Conservation (phyloP, 2,329 filamentous ascomycete genomes). For the Orbilia javanica region DNA sequence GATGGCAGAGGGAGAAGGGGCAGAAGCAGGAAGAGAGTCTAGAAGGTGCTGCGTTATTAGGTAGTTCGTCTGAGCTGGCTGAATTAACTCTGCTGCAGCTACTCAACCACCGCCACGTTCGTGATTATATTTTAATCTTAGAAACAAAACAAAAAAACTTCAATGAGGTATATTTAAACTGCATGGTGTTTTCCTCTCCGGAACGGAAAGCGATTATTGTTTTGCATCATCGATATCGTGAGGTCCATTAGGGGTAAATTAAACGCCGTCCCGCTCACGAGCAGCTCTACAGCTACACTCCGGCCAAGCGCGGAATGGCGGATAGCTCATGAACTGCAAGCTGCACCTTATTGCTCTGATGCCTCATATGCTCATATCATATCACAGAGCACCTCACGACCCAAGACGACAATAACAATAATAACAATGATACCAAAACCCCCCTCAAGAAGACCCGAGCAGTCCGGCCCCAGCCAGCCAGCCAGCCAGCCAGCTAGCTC, state of each 20-base stretch:
- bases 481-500: too few species aligned
- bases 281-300: neutral
- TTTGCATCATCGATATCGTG: neutral
- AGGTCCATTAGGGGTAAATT: neutral
- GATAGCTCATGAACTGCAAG: too few species aligned
- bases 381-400: too few species aligned
- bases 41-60: neutral
- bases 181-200: neutral
- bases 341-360: too few species aligned
- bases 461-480: too few species aligned
- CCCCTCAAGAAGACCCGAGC: too few species aligned
- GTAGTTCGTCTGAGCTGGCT: neutral
- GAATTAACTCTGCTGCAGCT: too few species aligned
- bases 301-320: too few species aligned
- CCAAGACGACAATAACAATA: too few species aligned
- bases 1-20: constrained; percentile 41
- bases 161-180: neutral
- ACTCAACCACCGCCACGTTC: neutral
- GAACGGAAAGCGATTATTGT: neutral
- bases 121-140: neutral
- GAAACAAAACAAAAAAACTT: neutral
- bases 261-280: too few species aligned
- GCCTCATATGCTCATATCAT: too few species aligned
- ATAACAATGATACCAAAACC: too few species aligned
- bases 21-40: constrained; percentile 9